A percentile compares a stretch with the other conserved stretches of the same genome.
Evolutionary conservation across 2,329 filamentous ascomycete genomes (phyloP).

Genomic region (Fusarium pilosicola): DNA sequence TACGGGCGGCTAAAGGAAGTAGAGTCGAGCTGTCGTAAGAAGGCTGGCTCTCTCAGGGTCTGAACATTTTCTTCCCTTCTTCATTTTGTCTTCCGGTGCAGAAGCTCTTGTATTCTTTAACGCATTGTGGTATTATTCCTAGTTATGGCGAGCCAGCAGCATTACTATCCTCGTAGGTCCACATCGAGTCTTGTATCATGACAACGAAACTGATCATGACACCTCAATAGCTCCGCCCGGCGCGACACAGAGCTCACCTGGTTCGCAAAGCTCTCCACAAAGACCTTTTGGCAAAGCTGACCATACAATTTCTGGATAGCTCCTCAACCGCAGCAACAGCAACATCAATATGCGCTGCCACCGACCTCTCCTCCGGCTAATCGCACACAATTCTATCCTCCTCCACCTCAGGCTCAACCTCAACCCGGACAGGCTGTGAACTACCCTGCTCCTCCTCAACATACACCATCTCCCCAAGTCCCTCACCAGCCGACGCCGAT

Average conservation of each 20-base stretch:
- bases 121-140: neutral
- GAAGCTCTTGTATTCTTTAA: neutral
- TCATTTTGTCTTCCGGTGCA: neutral
- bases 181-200: slow-evolving; percentile 20
- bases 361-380: slow-evolving; percentile 59
- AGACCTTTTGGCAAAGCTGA: slow-evolving; percentile 18
- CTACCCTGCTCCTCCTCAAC: slow-evolving; percentile 41
- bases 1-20: slow-evolving; percentile 35
- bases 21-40: slow-evolving; percentile 14
- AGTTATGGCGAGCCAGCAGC: slow-evolving; percentile 53
- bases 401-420: slow-evolving; percentile 51
- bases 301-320: slow-evolving; percentile 21
- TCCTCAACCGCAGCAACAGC: slow-evolving; percentile 38
- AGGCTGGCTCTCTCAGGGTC: slow-evolving; percentile 13
- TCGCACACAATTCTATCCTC: slow-evolving; percentile 57
- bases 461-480: slow-evolving; percentile 39
- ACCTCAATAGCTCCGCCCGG: slow-evolving; percentile 53
- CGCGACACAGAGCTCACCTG: slow-evolving; percentile 44
- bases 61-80: slow-evolving; percentile 3
- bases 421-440: slow-evolving; percentile 45
- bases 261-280: slow-evolving; percentile 34
- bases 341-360: slow-evolving; percentile 58
- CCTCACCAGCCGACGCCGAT: slow-evolving; percentile 28
- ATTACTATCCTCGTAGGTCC: slow-evolving; percentile 60
- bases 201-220: slow-evolving; percentile 36